These are phyloP conservation scores for Tulasnella sp. DNA, from an alignment of 768 basidiomycete genomes.

Conservation along the genomic window DNA sequence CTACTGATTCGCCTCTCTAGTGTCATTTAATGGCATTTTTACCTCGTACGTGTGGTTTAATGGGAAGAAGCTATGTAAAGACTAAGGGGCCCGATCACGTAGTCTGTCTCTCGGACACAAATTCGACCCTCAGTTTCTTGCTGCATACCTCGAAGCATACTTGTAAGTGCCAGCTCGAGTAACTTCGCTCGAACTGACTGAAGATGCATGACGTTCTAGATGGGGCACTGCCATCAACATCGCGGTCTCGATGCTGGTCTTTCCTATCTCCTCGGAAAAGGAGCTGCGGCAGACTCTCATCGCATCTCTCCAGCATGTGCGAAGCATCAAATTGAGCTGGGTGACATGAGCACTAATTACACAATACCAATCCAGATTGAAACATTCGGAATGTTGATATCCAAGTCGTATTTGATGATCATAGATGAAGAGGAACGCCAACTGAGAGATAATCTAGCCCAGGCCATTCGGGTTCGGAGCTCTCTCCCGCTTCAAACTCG, in stretches of 20 bases:
- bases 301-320: constrained; percentile 21
- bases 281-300: constrained; percentile 23
- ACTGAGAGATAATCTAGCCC: constrained; percentile 20
- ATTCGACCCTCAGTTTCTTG: constrained; percentile 21
- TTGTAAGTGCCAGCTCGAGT: background rate
- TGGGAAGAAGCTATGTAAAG: background rate
- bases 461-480: constrained; percentile 19
- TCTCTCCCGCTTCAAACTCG: background rate
- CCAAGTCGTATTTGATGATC: constrained; percentile 20
- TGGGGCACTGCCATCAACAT: constrained; percentile 25
- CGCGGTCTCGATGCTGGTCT: constrained; percentile 21
- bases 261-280: constrained; percentile 22
- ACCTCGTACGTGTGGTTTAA: constrained; percentile 16
- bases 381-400: constrained; percentile 13
- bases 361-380: background rate
- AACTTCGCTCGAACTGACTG: background rate
- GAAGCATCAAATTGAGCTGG: background rate
- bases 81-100: background rate
- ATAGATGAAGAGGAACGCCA: constrained; percentile 23
- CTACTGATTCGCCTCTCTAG: background rate
- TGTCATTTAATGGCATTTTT: constrained; percentile 16
- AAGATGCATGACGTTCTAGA: background rate
- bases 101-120: constrained; percentile 11
- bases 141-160: constrained; percentile 22
- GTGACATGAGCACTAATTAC: background rate